phyloP scores from a whole-genome alignment of 2,329 filamentous ascomycete species.

The Fusarium hostae region DNA sequence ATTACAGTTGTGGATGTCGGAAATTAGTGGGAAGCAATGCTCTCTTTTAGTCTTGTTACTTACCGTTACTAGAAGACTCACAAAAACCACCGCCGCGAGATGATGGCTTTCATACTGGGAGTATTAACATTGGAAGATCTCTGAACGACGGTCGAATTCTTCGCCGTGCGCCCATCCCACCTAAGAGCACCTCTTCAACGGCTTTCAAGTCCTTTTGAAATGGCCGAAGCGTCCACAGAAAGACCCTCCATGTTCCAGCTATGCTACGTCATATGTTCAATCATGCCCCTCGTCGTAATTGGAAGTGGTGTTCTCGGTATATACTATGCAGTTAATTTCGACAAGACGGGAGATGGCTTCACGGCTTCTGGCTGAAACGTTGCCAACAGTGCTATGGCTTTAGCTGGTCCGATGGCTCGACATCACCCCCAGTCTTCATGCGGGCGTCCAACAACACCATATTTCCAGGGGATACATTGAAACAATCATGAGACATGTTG shows the following conservation, averaged over 20 bases:
- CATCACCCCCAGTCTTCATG: neutral
- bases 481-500: neutral
- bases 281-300: neutral
- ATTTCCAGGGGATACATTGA: neutral
- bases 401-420: neutral
- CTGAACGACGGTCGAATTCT: fast-evolving
- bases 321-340: neutral
- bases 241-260: neutral
- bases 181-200: too few species aligned
- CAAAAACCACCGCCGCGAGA: fast-evolving
- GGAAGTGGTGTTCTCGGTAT: neutral
- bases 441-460: neutral
- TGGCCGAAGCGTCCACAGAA: neutral
- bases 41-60: neutral
- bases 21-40: neutral
- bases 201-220: neutral
- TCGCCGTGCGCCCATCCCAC: fast-evolving
- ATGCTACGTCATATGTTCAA: neutral
- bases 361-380: neutral
- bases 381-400: neutral
- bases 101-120: fast-evolving
- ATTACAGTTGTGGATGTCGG: neutral
- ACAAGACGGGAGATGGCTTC: neutral
- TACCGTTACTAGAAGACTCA: neutral
- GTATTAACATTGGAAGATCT: too few species aligned